Conservation (phyloP, 2,329 filamentous ascomycete species). For the Pyricularia sp. region DNA sequence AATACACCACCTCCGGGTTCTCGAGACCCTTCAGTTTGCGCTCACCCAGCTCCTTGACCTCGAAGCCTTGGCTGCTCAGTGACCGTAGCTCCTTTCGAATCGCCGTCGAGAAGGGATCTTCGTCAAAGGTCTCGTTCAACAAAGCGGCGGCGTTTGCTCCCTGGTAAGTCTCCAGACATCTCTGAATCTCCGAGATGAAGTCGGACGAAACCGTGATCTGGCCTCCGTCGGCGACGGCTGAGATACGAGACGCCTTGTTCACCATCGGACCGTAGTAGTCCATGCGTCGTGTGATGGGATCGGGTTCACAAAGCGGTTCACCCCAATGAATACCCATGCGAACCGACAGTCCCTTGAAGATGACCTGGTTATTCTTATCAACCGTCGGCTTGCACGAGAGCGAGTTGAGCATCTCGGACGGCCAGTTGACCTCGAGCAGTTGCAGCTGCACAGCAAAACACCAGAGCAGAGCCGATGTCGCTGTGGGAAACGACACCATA, state of each 20-base stretch:
- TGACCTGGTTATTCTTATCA: slow-evolving; percentile 78
- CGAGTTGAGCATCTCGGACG: slow-evolving; percentile 82
- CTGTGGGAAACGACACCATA: slow-evolving; percentile 97
- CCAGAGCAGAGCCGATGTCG: slow-evolving; percentile 90
- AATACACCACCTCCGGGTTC: slow-evolving; percentile 91
- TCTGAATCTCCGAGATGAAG: slow-evolving; percentile 92
- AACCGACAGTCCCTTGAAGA: slow-evolving; percentile 90
- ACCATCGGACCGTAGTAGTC: slow-evolving; percentile 99
- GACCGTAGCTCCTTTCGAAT: slow-evolving; percentile 84
- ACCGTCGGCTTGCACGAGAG: slow-evolving; percentile 72
- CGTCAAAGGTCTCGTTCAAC: slow-evolving; percentile 42
- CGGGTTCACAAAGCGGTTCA: slow-evolving; percentile 85
- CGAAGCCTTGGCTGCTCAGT: slow-evolving; percentile 84
- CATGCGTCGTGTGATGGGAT: slow-evolving; percentile 96
- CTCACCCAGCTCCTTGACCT: slow-evolving; percentile 89
- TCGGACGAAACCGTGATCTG: slow-evolving; percentile 96
- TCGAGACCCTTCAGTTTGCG: slow-evolving; percentile 93
- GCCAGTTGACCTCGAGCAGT: slow-evolving; percentile 86
- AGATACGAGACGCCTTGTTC: slow-evolving; percentile 91
- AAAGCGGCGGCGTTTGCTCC: slow-evolving; percentile 38
- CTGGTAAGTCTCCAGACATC: slow-evolving; percentile 80
- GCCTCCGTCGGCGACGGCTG: slow-evolving; percentile 86
- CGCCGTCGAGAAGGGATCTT: slow-evolving; percentile 63
- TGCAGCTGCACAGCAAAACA: slow-evolving; percentile 88
- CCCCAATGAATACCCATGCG: slow-evolving; percentile 98